Conservation (phyloP, 169 alveolate species). For the Plasmodium relictum region DNA sequence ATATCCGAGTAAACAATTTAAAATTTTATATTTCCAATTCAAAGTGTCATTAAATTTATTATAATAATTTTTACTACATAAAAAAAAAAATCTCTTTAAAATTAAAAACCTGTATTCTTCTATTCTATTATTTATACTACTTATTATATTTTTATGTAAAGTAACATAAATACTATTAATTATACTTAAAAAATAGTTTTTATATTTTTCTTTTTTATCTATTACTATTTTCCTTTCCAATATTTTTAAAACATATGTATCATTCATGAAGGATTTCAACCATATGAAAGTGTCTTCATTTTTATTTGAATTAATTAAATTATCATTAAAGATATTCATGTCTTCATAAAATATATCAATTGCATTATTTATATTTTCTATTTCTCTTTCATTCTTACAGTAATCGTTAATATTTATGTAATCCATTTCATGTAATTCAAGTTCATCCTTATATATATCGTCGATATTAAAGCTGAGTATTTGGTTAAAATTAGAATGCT, state of each 20-base stretch:
- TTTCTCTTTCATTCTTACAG: not conserved
- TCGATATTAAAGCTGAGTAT: not conserved
- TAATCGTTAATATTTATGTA: not conserved
- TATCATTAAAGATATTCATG: not conserved
- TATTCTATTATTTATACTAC: slow-evolving; percentile 32
- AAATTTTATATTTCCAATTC: slow-evolving; percentile 10
- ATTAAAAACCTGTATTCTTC: slow-evolving; percentile 48
- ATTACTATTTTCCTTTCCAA: slow-evolving; percentile 10
- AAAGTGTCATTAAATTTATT: not conserved
- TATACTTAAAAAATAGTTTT: slow-evolving; percentile 34
- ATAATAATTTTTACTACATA: not conserved
- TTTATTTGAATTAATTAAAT: not conserved
- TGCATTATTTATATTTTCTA: not conserved
- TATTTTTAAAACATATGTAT: slow-evolving; percentile 23
- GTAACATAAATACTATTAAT: slow-evolving; percentile 61
- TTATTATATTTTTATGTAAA: slow-evolving; percentile 33
- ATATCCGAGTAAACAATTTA: slow-evolving; percentile 44
- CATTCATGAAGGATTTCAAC: slow-evolving; percentile 40
- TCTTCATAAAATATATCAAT: not conserved
- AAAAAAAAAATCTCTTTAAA: slow-evolving; percentile 28
- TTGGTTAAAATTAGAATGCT: too few relatives aligned
- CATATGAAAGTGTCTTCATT: slow-evolving; percentile 10
- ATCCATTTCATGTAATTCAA: not conserved
- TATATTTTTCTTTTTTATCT: slow-evolving; percentile 27
- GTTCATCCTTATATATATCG: slow-evolving; percentile 34